phyloP scores from a whole-genome alignment of 208 protist genomes.

The Trypanosoma rangeli region DNA sequence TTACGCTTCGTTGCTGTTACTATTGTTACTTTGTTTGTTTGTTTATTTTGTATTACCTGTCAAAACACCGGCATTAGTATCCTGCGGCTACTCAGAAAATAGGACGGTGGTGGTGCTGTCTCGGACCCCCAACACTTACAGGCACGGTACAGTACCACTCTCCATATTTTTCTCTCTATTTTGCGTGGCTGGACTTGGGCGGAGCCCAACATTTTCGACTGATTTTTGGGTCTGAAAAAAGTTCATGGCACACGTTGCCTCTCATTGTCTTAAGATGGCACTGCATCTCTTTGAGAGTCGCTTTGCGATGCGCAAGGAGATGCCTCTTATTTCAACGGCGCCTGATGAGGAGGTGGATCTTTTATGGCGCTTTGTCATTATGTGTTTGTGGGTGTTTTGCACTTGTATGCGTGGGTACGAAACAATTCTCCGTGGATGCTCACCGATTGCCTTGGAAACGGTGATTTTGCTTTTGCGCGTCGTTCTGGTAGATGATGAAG shows the following conservation, averaged over 20 bases:
- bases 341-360: slow-evolving; percentile 6
- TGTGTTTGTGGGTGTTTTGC: slow-evolving; percentile 20
- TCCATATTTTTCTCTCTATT: no score
- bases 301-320: slow-evolving; percentile 19
- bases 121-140: no score
- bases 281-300: slow-evolving; percentile 15
- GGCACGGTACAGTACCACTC: no score
- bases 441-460: slow-evolving; percentile 37
- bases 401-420: slow-evolving; percentile 20
- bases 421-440: slow-evolving; percentile 21
- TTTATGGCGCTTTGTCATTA: slow-evolving; percentile 6
- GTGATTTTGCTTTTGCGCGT: slow-evolving; percentile 33
- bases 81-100: no score
- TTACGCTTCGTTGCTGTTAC: not conserved
- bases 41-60: not conserved
- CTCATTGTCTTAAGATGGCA: not conserved
- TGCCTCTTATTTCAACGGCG: not conserved
- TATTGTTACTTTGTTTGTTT: not conserved
- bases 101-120: no score
- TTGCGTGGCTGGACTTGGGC: no score
- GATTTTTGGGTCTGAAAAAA: not conserved
- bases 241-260: not conserved
- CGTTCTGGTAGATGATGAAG: slow-evolving; percentile 26
- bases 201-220: no score
- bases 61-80: no score